These are phyloP conservation scores for Thermomucor indicae-seudaticae DNA, from an alignment of 371 early-diverging fungal genomes.

Conservation along the genomic window DNA sequence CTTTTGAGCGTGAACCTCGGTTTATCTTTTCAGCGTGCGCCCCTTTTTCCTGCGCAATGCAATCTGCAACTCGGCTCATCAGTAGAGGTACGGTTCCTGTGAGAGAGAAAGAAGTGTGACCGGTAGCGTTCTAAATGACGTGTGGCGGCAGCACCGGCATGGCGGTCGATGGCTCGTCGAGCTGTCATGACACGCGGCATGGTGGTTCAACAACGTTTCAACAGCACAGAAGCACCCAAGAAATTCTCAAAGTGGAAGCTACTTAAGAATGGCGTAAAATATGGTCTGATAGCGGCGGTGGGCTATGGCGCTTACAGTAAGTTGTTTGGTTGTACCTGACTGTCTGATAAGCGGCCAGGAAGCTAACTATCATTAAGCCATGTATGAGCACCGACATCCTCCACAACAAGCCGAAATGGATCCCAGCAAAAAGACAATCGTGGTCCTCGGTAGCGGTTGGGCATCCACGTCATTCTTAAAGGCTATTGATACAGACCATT, in stretches of 20 bases:
- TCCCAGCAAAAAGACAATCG: slow-evolving; percentile 74
- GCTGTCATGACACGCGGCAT: neutral
- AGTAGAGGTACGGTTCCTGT: neutral
- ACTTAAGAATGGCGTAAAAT: slow-evolving; percentile 35
- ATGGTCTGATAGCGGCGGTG: slow-evolving; percentile 28
- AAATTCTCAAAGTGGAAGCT: slow-evolving; percentile 19
- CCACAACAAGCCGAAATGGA: slow-evolving; percentile 65
- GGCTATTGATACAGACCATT: slow-evolving; percentile 68
- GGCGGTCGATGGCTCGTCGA: slow-evolving; percentile 3
- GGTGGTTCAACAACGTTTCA: slow-evolving; percentile 5
- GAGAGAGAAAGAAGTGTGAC: neutral
- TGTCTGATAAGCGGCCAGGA: slow-evolving; percentile 4
- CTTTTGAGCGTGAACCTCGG: no score
- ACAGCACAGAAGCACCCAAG: slow-evolving; percentile 7
- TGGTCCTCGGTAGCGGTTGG: slow-evolving; percentile 86
- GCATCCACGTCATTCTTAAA: slow-evolving; percentile 80
- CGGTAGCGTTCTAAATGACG: neutral
- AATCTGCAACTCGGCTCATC: slow-evolving; percentile 4
- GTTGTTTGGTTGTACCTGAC: neutral
- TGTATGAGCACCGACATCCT: slow-evolving; percentile 64
- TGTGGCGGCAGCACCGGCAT: neutral
- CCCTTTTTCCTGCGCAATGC: no score
- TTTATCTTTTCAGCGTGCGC: no score
- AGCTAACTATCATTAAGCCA: slow-evolving; percentile 25
- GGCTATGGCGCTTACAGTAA: slow-evolving; percentile 42